Percentiles rank a stretch among this genome's conserved stretches.
Evolutionary conservation across 768 basidiomycete species (phyloP).

Genomic region (Tremella yokohamensis): DNA sequence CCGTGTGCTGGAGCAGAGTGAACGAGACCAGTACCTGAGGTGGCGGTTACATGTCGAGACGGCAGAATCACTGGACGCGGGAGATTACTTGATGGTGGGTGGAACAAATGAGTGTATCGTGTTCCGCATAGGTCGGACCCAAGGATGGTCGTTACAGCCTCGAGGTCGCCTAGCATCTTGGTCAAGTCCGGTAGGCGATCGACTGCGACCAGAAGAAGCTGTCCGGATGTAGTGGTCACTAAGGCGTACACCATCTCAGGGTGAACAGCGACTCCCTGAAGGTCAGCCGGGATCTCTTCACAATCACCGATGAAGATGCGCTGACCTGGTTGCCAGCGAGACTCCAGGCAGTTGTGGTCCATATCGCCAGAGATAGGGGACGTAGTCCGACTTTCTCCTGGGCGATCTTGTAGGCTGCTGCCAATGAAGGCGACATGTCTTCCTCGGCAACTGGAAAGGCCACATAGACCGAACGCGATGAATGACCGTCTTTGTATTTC

Average conservation of each 20-base stretch:
- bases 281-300: neutral
- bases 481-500: conserved; percentile 74
- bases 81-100: conserved; percentile 31
- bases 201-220: conserved; percentile 50
- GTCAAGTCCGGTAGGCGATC: conserved; percentile 50
- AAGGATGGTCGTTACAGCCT: conserved; percentile 28
- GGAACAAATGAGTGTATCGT: conserved; percentile 64
- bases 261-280: conserved; percentile 83
- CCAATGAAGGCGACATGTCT: conserved; percentile 33
- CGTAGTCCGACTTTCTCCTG: neutral
- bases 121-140: conserved; percentile 62
- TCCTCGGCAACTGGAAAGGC: conserved; percentile 61
- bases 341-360: conserved; percentile 99
- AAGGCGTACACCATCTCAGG: conserved; percentile 66
- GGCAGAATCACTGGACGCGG: conserved; percentile 59
- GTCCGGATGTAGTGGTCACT: conserved; percentile 42
- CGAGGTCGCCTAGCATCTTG: conserved; percentile 45
- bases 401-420: conserved; percentile 18
- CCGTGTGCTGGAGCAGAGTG: conserved; percentile 96
- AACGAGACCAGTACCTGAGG: conserved; percentile 91
- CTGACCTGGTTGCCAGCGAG: conserved; percentile 89
- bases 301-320: neutral
- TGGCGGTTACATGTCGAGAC: conserved; percentile 72
- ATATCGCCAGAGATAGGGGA: conserved; percentile 65
- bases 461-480: conserved; percentile 83